These are phyloP conservation scores for Paramyrothecium sp. DNA, from an alignment of 2,329 filamentous ascomycete species.

Conservation along the genomic window DNA sequence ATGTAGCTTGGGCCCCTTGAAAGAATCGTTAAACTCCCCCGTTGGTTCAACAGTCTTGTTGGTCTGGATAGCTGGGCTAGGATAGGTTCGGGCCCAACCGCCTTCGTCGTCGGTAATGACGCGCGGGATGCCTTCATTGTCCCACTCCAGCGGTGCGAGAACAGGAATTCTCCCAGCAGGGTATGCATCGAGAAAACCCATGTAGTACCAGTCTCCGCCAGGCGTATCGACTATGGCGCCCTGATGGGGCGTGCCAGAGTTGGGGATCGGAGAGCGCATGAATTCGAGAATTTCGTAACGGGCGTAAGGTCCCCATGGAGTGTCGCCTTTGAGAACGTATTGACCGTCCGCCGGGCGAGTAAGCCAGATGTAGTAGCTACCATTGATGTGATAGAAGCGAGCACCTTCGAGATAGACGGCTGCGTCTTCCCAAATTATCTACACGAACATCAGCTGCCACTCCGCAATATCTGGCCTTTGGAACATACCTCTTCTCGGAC, in stretches of 20 bases:
- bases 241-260: constrained; percentile 49
- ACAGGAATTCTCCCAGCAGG: constrained; percentile 56
- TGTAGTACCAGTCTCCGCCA: constrained; percentile 55
- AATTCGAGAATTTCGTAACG: constrained; percentile 28
- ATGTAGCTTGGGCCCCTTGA: constrained; percentile 32
- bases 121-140: constrained; percentile 45
- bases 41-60: constrained; percentile 18
- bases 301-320: constrained; percentile 50
- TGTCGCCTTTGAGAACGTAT: constrained; percentile 43
- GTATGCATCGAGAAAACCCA: constrained; percentile 53
- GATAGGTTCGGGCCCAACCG: constrained; percentile 43
- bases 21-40: constrained; percentile 36
- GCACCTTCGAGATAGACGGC: constrained; percentile 42
- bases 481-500: constrained; percentile 41
- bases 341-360: constrained; percentile 42
- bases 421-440: constrained; percentile 4
- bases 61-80: constrained; percentile 24
- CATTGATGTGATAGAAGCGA: constrained; percentile 55
- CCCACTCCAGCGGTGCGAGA: constrained; percentile 48
- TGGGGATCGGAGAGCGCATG: constrained; percentile 36
- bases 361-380: constrained; percentile 52
- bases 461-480: constrained; percentile 32
- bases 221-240: constrained; percentile 53
- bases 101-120: constrained; percentile 37
- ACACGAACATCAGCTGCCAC: constrained; percentile 15